Evolutionary conservation across 1,284 basidiomycete genomes (phyloP).

Genomic region (Malassezia sympodialis): DNA sequence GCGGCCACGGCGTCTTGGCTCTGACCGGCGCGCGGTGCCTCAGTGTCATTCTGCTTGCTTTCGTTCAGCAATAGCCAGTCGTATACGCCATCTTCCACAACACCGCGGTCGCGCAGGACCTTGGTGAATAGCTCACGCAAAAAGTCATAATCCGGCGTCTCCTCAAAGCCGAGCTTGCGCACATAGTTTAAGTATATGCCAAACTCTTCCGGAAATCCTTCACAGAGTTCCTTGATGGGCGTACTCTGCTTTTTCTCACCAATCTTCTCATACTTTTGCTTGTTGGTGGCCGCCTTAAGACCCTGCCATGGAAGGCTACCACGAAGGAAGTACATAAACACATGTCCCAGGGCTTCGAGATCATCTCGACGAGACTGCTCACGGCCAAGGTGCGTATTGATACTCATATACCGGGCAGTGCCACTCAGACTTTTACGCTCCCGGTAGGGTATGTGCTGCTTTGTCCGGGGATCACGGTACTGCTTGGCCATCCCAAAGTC

Average conservation of each 20-base stretch:
- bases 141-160: constrained; percentile 93
- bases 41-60: constrained; percentile 88
- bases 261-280: constrained; percentile 98
- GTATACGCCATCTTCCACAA: constrained; percentile 75
- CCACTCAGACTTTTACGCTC: constrained; percentile 81
- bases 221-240: constrained; percentile 82
- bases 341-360: constrained; percentile 85
- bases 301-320: constrained; percentile 90
- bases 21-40: not conserved
- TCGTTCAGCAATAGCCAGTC: constrained; percentile 83
- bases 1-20: not conserved
- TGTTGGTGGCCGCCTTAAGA: constrained; percentile 89
- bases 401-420: constrained; percentile 92
- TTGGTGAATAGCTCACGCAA: constrained; percentile 81
- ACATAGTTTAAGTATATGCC: constrained; percentile 79
- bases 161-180: constrained; percentile 77
- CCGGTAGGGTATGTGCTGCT: constrained; percentile 91
- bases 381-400: constrained; percentile 88
- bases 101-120: constrained; percentile 75
- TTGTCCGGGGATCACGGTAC: constrained; percentile 90
- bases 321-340: constrained; percentile 94
- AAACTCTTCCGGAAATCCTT: constrained; percentile 87
- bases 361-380: constrained; percentile 92
- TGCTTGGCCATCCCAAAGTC: constrained; percentile 98
- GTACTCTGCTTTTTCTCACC: constrained; percentile 97